Evolutionary conservation across 257 asterid genomes (phyloP), one percentile per base, ranked within the genome.

Genomic region (Solanum chiquidenum): DNA sequence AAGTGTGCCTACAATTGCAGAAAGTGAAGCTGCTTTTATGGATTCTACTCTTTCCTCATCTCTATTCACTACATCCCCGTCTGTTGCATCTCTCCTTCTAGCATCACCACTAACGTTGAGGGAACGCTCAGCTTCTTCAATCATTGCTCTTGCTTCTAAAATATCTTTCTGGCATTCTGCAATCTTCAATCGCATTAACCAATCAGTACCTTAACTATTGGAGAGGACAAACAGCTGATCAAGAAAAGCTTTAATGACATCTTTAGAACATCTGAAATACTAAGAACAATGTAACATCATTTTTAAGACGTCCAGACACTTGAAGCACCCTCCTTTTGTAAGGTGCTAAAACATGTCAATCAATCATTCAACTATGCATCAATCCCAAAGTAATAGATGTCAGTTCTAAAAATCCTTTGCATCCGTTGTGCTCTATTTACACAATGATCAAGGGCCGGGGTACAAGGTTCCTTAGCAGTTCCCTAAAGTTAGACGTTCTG

Each of bases 131-230:
- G 99, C 99, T 92, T 95, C 95, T 91, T 95, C 98, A 74, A 94
- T 89, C 99, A 94, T 95, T 21, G 88, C 90, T 93, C 90, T 93
- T 84, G 99, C 99, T 90, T 95, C 98, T 42, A 88, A 90, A 88
- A 97, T 95, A 82, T 95, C 99, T 88, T 89, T 95, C 91, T 96
- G 99, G 91, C 98, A 95, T 90, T 94, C 99, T 93, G 94, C 98
- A 89, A 97, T 97, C 99, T 97, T 86, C 84, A 91, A 85, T 71
- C 4, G 29, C 62, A 37, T 14, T 5, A 33, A 74, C 21, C 74
- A 77, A n/a, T 71, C 79, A 79, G 69, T 58, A 77, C 44, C 42
- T 49, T 49, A 82, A 49, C 69, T 82, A 49, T 82, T 29, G 4
- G 69, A 82, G 35, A 40, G 60, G 52, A 40, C 38, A 20, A 82